Base-by-base conservation (phyloP, 257 asterid genomes). In the Rauvolfia tetraphylla region DNA sequence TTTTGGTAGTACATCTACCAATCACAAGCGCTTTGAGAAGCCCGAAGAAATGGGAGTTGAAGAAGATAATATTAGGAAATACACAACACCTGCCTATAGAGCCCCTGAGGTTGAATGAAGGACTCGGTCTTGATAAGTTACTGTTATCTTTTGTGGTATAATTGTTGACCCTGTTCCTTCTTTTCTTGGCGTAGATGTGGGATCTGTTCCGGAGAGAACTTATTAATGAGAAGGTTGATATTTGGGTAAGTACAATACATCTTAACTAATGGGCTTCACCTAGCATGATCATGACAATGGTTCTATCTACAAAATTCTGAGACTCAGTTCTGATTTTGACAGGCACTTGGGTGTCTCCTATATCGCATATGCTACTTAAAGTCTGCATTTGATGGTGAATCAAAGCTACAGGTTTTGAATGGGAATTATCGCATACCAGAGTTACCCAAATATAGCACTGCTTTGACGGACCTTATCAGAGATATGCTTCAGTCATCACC, bases 41-140 rank as follows among this genome's bases (percentile, higher is more conserved):
- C 96, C 99, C 67, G 99, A 90, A 84, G 99, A 95, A 82, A 95
- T 93, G 99, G 99, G 99, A 73, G 87, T 95, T 58, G 99, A 95
- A 89, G 99, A 95, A 88, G 99, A 95, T 73, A 95, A 85, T 76
- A 95, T 95, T 75, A 85, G 99, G 88, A 95, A 95, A 81, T 85
- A 91, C 85, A 95, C 99, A 23, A 93, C 99, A 61, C 99, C 99
- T 79, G 99, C 98, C 83, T 95, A 95, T 86, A 89, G 99, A 88
- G 88, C 98, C 81, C 99, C 99, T 51, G 99, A 95, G 99, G 99
- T 95, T 89, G 84, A 85, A 79, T 67, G 79, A 75, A 76, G 81
- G 74, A 73, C 83, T 86, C 83, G 75, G 66, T 77, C 53, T 84
- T 84, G 33, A 71, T 59, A 75, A 67, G 83, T 81, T 78, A 74